These are phyloP conservation scores for Trapa incisa DNA, from an alignment of 345 rosid genomes.

Conservation along the genomic window DNA sequence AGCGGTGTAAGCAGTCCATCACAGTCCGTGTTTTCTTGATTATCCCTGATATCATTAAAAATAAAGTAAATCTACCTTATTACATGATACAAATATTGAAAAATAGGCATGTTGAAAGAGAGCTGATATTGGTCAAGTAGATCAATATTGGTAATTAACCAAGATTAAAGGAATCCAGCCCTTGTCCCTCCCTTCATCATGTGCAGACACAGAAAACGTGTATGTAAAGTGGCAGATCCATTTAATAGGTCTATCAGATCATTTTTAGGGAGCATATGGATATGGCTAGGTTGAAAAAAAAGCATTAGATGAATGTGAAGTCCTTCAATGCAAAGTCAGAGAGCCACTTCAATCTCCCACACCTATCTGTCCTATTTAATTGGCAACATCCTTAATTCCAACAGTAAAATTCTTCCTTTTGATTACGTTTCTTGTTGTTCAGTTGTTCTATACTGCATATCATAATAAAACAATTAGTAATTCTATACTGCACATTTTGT, in stretches of 20 bases:
- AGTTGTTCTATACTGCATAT: too few species aligned
- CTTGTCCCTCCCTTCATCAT: not conserved
- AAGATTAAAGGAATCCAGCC: not conserved
- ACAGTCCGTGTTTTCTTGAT: constrained; percentile 91
- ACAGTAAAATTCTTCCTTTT: not conserved
- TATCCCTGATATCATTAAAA: constrained; percentile 43
- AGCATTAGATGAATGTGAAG: not conserved
- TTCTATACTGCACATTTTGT: not conserved
- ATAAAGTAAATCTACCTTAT: not conserved
- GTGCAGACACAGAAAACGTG: not conserved
- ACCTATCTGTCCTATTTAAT: not conserved
- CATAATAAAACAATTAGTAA: not conserved
- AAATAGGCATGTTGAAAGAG: not conserved
- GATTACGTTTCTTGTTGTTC: not conserved
- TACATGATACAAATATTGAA: not conserved
- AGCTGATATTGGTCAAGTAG: not conserved
- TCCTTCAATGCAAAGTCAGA: too few species aligned
- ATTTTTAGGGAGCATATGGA: not conserved
- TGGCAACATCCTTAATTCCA: not conserved
- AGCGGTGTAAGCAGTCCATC: constrained; percentile 92
- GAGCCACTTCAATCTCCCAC: not conserved
- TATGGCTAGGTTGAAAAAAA: not conserved
- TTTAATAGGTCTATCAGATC: not conserved
- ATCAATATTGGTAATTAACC: not conserved
- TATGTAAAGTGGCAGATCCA: not conserved